Conservation (phyloP, 2,329 filamentous ascomycete genomes). For the Diplocarpon mali region DNA sequence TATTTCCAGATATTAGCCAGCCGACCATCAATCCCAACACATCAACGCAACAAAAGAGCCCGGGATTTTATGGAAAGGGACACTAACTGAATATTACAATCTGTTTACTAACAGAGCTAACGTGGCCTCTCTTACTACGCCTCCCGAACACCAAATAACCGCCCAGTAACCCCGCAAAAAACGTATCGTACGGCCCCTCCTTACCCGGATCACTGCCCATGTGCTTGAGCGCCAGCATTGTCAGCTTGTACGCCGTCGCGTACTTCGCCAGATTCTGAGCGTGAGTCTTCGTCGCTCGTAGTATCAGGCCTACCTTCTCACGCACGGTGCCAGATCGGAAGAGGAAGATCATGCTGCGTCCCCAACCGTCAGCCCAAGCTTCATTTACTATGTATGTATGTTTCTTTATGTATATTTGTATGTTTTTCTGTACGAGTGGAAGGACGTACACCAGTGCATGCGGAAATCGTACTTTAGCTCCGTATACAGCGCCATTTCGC, state of each 20-base stretch:
- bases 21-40: not conserved
- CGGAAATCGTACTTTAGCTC: conserved; percentile 93
- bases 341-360: conserved; percentile 77
- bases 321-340: conserved; percentile 81
- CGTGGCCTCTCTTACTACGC: conserved; percentile 51
- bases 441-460: conserved; percentile 71
- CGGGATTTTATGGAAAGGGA: not conserved
- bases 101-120: conserved; percentile 82
- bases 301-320: conserved; percentile 66
- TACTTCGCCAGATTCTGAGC: conserved; percentile 87
- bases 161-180: conserved; percentile 77
- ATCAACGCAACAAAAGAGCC: not conserved
- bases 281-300: conserved; percentile 81
- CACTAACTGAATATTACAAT: conserved; percentile 71
- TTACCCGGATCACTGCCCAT: conserved; percentile 47
- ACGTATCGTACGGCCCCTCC: conserved; percentile 68
- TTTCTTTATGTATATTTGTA: too few relatives aligned
- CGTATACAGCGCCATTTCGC: conserved; percentile 95
- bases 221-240: conserved; percentile 64
- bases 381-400: too few relatives aligned
- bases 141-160: conserved; percentile 87
- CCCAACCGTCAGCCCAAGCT: too few relatives aligned
- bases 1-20: conserved; percentile 4
- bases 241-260: conserved; percentile 78
- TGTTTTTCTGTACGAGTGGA: not conserved